Percentiles rank a stretch among this genome's conserved stretches.
These are phyloP conservation scores for Termitomyces sp. DNA, from an alignment of 768 basidiomycete species.

Conservation along the genomic window DNA sequence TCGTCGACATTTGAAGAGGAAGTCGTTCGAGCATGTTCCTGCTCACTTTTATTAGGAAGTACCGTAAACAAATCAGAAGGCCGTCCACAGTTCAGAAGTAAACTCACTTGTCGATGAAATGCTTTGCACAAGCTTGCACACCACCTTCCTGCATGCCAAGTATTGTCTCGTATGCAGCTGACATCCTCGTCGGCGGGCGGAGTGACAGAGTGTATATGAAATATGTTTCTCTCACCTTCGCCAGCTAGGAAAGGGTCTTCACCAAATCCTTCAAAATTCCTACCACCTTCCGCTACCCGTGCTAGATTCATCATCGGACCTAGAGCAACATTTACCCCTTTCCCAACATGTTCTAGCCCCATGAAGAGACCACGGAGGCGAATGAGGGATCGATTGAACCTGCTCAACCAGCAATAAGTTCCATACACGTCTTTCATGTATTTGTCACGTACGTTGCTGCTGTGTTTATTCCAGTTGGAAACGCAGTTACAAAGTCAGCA, in stretches of 20 bases:
- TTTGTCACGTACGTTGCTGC: slow-evolving; percentile 52
- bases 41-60: slow-evolving; percentile 42
- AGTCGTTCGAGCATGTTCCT: slow-evolving; percentile 56
- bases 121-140: slow-evolving; percentile 86
- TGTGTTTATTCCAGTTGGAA: slow-evolving; percentile 63
- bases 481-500: slow-evolving; percentile 54
- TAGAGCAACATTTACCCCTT: slow-evolving; percentile 72
- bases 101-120: slow-evolving; percentile 70
- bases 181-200: background rate
- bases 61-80: background rate
- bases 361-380: slow-evolving; percentile 66
- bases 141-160: slow-evolving; percentile 76
- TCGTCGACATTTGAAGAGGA: slow-evolving; percentile 74
- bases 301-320: slow-evolving; percentile 73
- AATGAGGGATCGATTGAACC: slow-evolving; percentile 50
- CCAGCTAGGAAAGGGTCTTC: slow-evolving; percentile 74
- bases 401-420: background rate
- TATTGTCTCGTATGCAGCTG: slow-evolving; percentile 69
- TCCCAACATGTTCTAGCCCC: slow-evolving; percentile 67
- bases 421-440: background rate
- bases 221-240: slow-evolving; percentile 27
- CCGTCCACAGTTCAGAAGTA: background rate
- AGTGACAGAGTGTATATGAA: too few species aligned
- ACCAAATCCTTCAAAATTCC: slow-evolving; percentile 83
- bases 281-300: slow-evolving; percentile 57